Evolutionary conservation across 192 early-diverging fungal genomes (phyloP), one percentile per base, ranked within the genome.

Genomic region (Entophlyctis luteolus): DNA sequence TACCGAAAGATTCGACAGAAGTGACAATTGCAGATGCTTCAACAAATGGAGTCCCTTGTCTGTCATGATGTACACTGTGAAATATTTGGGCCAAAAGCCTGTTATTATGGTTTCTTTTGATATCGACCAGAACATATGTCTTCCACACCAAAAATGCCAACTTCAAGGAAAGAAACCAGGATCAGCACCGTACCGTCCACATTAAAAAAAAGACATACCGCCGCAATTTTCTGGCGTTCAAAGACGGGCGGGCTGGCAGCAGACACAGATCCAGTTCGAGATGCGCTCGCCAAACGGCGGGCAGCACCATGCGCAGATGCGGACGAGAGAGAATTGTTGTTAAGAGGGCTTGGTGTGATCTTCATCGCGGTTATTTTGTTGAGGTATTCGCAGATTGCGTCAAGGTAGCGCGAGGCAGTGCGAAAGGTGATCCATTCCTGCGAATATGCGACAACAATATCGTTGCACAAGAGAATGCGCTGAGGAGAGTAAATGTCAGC

Each of bases 121-220:
- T 82, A 4, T 76, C 71, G 55, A 80, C 60, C 20, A 91, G 55
- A 20, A 93, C 79, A 29, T 79, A 77, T 45, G 84, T 78, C 67
- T 87, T 87, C 91, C 91, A 91, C 18, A 93, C 76, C 10, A 76
- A 74, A 39, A 88, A 80, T 14, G 88, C 89, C n/a, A 88, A 77
- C 87, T 89, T 63, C 18, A 0, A 34, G 38, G 48, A 60, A 56
- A 25, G 54, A 65, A 42, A 42, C 8, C 10, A 12, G 8, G n/a
- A 8, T 12, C 39, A 42, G 39, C 8, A n/a, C n/a, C n/a, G n/a
- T n/a, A n/a, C n/a, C n/a, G n/a, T n/a, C n/a, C n/a, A n/a, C n/a
- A n/a, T 42, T 42, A 42, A 42, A 42, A 42, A 42, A 42, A 42
- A 42, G 39, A n/a, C n/a, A 12, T 42, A 42, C 39, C 39, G 39